Conservation (phyloP, 352 stramenopile species). For the Phytophthora palmivora region DNA sequence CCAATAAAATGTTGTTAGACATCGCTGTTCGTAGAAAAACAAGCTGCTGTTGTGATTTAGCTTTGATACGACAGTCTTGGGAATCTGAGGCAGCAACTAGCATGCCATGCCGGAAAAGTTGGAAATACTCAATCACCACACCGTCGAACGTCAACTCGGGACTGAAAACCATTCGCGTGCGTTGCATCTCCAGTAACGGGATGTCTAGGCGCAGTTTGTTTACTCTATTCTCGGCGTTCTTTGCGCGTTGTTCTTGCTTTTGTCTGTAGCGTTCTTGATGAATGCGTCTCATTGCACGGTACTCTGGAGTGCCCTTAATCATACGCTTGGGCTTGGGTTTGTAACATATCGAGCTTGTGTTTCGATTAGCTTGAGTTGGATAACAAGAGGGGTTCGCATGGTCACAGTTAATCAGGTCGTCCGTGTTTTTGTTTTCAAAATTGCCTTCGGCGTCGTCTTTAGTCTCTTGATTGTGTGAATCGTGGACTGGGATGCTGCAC, state of each 20-base stretch:
- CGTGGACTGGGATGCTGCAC: not conserved
- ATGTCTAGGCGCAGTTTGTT: not conserved
- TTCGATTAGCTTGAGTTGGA: not conserved
- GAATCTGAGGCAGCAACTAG: not conserved
- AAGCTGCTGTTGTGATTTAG: not conserved
- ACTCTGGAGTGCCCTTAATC: not conserved
- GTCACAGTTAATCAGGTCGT: too few species aligned
- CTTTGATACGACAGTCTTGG: not conserved
- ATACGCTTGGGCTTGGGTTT: not conserved
- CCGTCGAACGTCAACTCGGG: not conserved
- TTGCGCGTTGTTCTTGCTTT: not conserved
- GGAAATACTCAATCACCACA: not conserved
- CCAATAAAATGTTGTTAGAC: not conserved
- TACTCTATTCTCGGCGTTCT: not conserved
- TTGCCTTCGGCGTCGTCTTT: not conserved
- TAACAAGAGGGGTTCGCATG: not conserved
- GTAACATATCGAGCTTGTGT: not conserved
- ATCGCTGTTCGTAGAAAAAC: not conserved
- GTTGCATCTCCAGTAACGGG: not conserved
- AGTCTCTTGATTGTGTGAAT: not conserved
- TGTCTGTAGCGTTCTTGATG: not conserved
- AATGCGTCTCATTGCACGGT: not conserved
- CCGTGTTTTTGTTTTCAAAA: not conserved
- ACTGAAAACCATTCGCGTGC: not conserved
- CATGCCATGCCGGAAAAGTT: not conserved